These are phyloP conservation scores for Suillus spraguei DNA, from an alignment of 768 basidiomycete genomes.

Conservation along the genomic window DNA sequence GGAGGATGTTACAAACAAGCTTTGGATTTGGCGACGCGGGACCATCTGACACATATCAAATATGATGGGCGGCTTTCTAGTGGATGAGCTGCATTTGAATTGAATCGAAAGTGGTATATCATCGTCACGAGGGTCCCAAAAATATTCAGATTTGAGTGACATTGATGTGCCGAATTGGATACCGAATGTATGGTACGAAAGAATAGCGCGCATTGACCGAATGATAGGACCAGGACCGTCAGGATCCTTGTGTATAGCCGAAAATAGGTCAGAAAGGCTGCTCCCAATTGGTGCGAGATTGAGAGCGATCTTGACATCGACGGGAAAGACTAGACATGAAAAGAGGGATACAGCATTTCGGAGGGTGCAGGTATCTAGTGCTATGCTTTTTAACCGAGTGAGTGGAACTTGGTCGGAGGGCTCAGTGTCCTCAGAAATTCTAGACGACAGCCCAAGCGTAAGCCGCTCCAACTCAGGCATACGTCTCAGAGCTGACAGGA, in stretches of 20 bases:
- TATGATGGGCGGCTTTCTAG: neutral
- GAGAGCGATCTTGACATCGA: neutral
- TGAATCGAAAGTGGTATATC: neutral
- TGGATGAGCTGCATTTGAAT: neutral
- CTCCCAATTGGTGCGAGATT: neutral
- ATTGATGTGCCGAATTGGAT: neutral
- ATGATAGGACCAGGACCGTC: neutral
- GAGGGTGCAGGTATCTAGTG: neutral
- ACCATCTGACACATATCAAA: neutral
- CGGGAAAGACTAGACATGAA: neutral
- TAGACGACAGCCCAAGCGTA: neutral
- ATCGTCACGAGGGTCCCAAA: neutral
- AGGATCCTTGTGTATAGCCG: neutral
- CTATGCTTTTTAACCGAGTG: neutral
- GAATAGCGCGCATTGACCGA: neutral
- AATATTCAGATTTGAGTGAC: neutral
- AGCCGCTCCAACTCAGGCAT: slow-evolving; percentile 1
- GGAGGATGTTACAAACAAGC: neutral
- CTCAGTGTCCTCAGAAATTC: slow-evolving; percentile 14
- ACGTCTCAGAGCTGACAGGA: slow-evolving; percentile 1
- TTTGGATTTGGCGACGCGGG: neutral
- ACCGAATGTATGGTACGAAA: neutral
- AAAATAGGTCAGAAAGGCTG: neutral
- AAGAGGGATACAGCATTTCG: neutral
- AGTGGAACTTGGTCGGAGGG: neutral